Evolutionary conservation across 495 filamentous ascomycete genomes (phyloP), one percentile per base, ranked within the genome.

Genomic region (Penicillium pulvis): DNA sequence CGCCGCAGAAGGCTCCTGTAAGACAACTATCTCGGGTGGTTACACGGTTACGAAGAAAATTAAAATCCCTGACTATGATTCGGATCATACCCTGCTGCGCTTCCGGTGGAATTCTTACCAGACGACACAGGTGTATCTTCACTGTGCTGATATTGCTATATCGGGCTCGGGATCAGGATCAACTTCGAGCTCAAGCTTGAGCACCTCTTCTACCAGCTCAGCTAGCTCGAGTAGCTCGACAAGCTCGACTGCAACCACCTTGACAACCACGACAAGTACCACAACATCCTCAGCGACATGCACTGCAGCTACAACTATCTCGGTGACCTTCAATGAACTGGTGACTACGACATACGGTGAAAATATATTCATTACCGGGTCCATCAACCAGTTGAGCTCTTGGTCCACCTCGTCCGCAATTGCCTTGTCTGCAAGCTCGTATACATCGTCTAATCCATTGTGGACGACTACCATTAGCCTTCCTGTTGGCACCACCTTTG

Each of bases 81-180:
- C 74, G 0, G 61, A 73, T 17, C 82, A 85, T 66, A 85, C 82
- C 6, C 59, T 85, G 51, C 71, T 85, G 5, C 74, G 73, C 0
- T 81, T 81, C 65, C 76, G 79, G 57, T 85, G 82, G 81, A 85
- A 85, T 67, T 80, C 79, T 0, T 83, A 74, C 62, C 81, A 85
- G 70, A 85, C 82, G 0, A 68, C 71, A 1, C 82, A 85, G 75
- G 71, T 82, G 7, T 85, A 85, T 66, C 72, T 85, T 9, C 71
- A 68, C 16, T 85, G 82, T 61, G 82, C 82, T 3, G 82, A 83
- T 70, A 81, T 83, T 51, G 74, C 78, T 35, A 81, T 83, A 51
- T 26, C 43, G 0, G 61, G 57, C 10, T 56, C 47, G 0, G 56
- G 52, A 1, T 47, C 41, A 6, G 53, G 49, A 5, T 55, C 60